Evolutionary conservation across 164 flowering plant species (phyloP), one percentile per base, ranked within the genome.

Genomic region (Houttuynia cordata): DNA sequence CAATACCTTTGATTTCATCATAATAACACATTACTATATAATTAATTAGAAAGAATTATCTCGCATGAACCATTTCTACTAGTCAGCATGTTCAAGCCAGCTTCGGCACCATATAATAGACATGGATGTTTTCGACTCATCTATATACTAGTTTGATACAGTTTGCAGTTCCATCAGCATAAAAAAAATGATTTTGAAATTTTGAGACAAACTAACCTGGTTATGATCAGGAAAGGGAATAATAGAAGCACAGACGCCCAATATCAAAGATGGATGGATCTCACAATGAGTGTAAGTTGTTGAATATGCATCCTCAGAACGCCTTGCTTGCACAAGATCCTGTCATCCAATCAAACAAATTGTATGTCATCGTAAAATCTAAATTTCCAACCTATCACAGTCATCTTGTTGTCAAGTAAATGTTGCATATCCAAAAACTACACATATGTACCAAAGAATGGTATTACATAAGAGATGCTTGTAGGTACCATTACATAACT

Each of bases 181-280:
- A 14, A 7, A 45, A 45, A 45, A 7, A 3, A 45, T 30, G 37
- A 0, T 45, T 45, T 45, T 45, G 2, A 17, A 45, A 45, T 14
- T 45, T 10, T 17, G 14, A 17, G 17, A 45, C 49, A 45, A 58
- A 63, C 47, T 64, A 62, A 83, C 99, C 90, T 94, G 97, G 70
- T 94, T 94, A 66, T 94, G 99, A 57, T 94, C 96, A 57, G 99
- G 99, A 72, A 94, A 94, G 20, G 99, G 99, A 45, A 94, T 94
- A 67, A 94, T 94, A 45, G 99, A 94, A 62, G 99, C 99, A 81
- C 97, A 94, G 51, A 94, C 99, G 67, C 99, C 99, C 72, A 94
- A 77, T 66, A 94, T 91, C 72, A 94, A 64, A 7, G 99, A 94
- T 47, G 99, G 99, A 52, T 94, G 99, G 65, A 94, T 91, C 74